Evolutionary conservation across 2,329 filamentous ascomycete genomes (phyloP), one percentile per base, ranked within the genome.

Genomic region (Pseudocercospora eumusae): DNA sequence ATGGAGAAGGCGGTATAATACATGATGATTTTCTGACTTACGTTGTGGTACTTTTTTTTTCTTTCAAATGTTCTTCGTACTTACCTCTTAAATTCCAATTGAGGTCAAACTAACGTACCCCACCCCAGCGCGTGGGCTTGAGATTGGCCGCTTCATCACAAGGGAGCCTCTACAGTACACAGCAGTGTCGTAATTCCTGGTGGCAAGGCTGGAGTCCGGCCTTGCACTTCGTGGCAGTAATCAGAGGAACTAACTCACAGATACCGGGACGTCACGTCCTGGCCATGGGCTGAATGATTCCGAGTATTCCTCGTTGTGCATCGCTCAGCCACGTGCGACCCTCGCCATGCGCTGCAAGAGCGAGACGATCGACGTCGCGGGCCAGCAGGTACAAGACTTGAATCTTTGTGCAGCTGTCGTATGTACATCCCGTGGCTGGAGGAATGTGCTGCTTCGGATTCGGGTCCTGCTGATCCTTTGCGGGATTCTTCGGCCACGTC

Each of bases 381-480:
- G 25, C 49, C 9, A 53, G 21, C 21, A 23, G 28, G 49, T 23
- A 36, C n/a, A 23, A 25, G 31, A 21, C 49, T 31, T 31, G 25
- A 15, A 53, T 53, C 49, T 28, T 3, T 53, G 23, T 25, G 31
- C 49, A n/a, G 10, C 25, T n/a, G n/a, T 53, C 31, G 13, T 2
- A 1, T 53, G 52, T 54, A 54, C 52, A 54, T 54, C 28, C 27
- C 52, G 52, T 36, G 52, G 52, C 52, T 54, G 15, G 52, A 54
- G 18, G 18, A 23, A 15, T n/a, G 23, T 13, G 52, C 21, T 23
- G 52, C 52, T 7, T n/a, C 52, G 27, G 28, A 13, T 7, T n/a
- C 52, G 27, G 28, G 25, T 54, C 52, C 52, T 54, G 52, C n/a
- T 36, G 52, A 54, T 54, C 52, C 23, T 54, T 36, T 54, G 52